Percentiles rank a stretch among this genome's conserved stretches.
Conservation (phyloP, 1,284 basidiomycete species). For the Clitocybe nebularis region DNA sequence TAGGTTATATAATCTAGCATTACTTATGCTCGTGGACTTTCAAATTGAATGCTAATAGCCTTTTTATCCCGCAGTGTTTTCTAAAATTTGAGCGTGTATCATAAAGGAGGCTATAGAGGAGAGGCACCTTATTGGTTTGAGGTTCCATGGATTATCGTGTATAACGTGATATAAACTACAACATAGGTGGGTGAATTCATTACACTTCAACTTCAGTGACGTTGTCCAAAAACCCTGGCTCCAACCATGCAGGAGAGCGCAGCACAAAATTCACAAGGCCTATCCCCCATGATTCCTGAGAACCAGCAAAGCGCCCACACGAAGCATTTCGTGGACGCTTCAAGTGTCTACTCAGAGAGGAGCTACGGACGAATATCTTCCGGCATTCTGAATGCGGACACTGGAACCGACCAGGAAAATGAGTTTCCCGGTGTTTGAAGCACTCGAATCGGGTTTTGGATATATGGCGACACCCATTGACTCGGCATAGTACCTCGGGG, state of each 20-base stretch:
- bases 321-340: conserved; percentile 14
- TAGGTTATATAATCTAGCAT: too few species aligned
- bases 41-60: too few species aligned
- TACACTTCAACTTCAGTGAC: conserved; percentile 4
- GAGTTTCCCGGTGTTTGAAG: conserved; percentile 22
- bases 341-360: conserved; percentile 18
- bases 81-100: too few species aligned
- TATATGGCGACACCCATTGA: conserved; percentile 18
- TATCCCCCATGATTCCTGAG: conserved; percentile 15
- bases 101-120: too few species aligned
- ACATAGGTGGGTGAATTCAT: conserved; percentile 1
- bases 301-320: conserved; percentile 14
- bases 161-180: too few species aligned
- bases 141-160: too few species aligned
- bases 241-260: conserved; percentile 15
- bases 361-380: conserved; percentile 18
- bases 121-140: too few species aligned
- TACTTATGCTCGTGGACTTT: too few species aligned
- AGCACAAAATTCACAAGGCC: conserved; percentile 16
- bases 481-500: conserved; percentile 17
- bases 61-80: too few species aligned
- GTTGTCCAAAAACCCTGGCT: conserved; percentile 16
- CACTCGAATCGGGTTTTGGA: conserved; percentile 20
- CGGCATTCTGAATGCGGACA: conserved; percentile 18
- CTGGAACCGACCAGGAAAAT: conserved; percentile 19